Evolutionary conservation across 73 alveolate species (phyloP).

Genomic region (Effrenium voratum): DNA sequence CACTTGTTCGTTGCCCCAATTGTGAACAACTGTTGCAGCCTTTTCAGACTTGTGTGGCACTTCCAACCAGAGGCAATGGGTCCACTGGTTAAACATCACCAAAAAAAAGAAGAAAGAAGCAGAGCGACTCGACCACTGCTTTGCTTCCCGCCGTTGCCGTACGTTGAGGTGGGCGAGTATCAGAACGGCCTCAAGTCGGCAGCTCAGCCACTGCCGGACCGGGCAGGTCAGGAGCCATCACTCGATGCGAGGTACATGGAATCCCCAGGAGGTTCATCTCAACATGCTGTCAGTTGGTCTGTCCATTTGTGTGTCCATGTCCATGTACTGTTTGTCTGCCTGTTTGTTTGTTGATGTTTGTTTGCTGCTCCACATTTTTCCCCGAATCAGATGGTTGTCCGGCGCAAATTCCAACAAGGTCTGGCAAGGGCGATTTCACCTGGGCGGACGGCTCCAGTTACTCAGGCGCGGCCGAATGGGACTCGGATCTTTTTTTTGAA

Average conservation of each 20-base stretch:
- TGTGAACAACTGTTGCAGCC: too few relatives aligned
- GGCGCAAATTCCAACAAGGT: background rate
- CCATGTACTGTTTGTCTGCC: background rate
- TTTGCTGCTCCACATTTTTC: background rate
- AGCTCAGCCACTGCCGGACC: too few relatives aligned
- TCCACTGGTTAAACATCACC: too few relatives aligned
- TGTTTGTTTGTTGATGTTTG: background rate
- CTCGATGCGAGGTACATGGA: background rate
- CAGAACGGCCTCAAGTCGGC: slow-evolving; percentile 58
- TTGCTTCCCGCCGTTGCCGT: background rate
- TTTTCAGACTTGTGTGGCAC: too few relatives aligned
- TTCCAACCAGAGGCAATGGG: too few relatives aligned
- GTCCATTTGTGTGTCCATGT: background rate
- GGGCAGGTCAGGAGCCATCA: background rate
- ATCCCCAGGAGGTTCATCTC: background rate
- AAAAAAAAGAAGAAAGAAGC: too few relatives aligned
- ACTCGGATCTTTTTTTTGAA: too few relatives aligned
- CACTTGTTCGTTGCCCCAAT: too few relatives aligned
- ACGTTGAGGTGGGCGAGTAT: slow-evolving; percentile 62
- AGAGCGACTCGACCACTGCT: too few relatives aligned
- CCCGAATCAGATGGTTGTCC: background rate
- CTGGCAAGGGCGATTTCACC: slow-evolving; percentile 93
- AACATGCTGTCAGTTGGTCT: background rate
- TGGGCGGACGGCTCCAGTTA: slow-evolving; percentile 95
- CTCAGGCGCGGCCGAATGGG: slow-evolving; percentile 65